Base-by-base conservation (phyloP, 1,284 basidiomycete genomes). In the Puccinia coronata region DNA sequence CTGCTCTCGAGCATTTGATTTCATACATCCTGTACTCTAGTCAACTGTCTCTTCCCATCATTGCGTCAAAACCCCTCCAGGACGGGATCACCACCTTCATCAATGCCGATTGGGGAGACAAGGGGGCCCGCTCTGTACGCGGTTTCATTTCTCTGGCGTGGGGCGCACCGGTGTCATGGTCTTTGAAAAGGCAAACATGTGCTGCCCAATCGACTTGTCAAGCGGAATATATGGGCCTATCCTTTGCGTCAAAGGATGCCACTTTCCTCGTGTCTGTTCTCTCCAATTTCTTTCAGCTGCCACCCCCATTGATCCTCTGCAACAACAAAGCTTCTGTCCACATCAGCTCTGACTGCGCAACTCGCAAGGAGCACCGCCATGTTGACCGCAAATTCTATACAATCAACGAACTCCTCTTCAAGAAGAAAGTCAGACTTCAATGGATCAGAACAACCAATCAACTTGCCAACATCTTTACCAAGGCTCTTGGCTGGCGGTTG, bases 21-120 rank as follows among this genome's bases (percentile, higher is more conserved):
- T n/a, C n/a, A 47, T 47, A 47, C 43, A 47, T 47, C 43, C 16
- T 8, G 9, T 47, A 8, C 43, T 8, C 43, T 16, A 16, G 9
- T 47, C 16, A 16, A 8, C 43, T 47, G 9, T 8, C 43, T 47
- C 43, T 47, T 47, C 43, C 43, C 8, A 47, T 47, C 43, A 47
- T 8, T 8, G 43, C 43, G 9, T 8, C 43, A 8, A 47, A 16
- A 8, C 9, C 8, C 18, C 14, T 12, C 11, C 20, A 5, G 47
- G 31, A 25, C 11, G 4, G 31, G n/a, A n/a, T 43, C 11, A 39
- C 11, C 23, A 63, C 28, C 25, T 72, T 49, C 34, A 14, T 43
- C 28, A 47, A 74, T 41, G 51, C 72, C 2, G 59, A 59, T 36
- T 74, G 72, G 72, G 72, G 72, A n/a, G n/a, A n/a, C n/a, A n/a